These are phyloP conservation scores for Parastagonospora nodorum DNA, from an alignment of 2,329 filamentous ascomycete species.

Conservation along the genomic window DNA sequence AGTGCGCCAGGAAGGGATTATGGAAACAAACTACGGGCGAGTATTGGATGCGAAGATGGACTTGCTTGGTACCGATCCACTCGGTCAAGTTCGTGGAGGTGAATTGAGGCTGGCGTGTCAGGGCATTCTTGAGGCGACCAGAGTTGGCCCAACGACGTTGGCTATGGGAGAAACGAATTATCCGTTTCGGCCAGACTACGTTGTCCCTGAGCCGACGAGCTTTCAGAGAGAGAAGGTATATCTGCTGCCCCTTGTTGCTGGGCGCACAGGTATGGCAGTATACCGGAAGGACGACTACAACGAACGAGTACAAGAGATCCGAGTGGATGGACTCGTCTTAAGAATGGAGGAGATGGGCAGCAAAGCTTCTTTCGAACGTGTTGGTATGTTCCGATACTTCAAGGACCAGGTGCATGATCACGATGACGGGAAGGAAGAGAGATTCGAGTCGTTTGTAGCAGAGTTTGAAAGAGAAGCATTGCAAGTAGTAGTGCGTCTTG, in stretches of 20 bases:
- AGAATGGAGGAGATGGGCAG: background rate
- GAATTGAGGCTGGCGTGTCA: too few relatives aligned
- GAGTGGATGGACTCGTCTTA: background rate
- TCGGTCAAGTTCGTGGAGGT: background rate
- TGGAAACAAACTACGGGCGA: background rate
- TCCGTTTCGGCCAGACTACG: too few relatives aligned
- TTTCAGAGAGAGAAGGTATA: too few relatives aligned
- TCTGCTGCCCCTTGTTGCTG: too few relatives aligned
- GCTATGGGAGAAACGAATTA: too few relatives aligned
- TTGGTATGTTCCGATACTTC: background rate
- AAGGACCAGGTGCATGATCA: background rate
- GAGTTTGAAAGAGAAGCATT: too few relatives aligned
- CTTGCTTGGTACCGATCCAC: background rate
- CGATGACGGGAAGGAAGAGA: background rate
- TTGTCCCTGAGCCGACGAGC: too few relatives aligned
- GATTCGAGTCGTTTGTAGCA: background rate
- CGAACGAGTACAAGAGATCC: background rate
- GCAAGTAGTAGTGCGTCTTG: too few relatives aligned
- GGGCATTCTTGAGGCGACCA: too few relatives aligned
- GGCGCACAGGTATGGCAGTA: too few relatives aligned
- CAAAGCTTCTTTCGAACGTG: background rate
- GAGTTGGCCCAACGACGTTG: too few relatives aligned
- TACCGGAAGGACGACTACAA: background rate
- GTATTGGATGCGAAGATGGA: background rate
- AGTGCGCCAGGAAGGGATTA: background rate